Evolutionary conservation across 1,284 basidiomycete species (phyloP).

Genomic region (Ganoderma lingzhi): DNA sequence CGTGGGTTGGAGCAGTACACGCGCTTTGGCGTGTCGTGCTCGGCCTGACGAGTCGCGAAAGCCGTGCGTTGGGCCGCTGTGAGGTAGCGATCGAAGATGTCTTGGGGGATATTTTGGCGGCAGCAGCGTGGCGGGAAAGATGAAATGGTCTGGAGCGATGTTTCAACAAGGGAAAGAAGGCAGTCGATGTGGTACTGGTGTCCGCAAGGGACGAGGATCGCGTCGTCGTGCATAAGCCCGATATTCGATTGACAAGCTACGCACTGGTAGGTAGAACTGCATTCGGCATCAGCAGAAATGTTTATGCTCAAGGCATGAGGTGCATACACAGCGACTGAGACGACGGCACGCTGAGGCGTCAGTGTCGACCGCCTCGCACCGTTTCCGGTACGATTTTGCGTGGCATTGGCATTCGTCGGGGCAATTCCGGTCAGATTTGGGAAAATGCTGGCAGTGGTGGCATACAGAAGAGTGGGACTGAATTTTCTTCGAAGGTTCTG

Average conservation of each 20-base stretch:
- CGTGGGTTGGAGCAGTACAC: conserved; percentile 52
- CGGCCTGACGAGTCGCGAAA: conserved; percentile 43
- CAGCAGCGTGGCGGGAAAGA: conserved; percentile 58
- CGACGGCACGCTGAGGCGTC: conserved; percentile 9
- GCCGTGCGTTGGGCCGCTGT: conserved; percentile 33
- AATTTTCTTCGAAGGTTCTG: conserved; percentile 13
- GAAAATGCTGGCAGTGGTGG: conserved; percentile 6
- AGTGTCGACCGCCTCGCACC: background rate
- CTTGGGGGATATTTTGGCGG: conserved; percentile 43
- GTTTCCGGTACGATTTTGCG: conserved; percentile 4
- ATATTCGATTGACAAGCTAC: conserved; percentile 48
- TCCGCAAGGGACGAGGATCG: conserved; percentile 46
- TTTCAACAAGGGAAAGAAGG: conserved; percentile 47
- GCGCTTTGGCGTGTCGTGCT: conserved; percentile 48
- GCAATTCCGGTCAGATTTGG: conserved; percentile 6
- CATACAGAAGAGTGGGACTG: conserved; percentile 10
- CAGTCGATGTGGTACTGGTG: conserved; percentile 51
- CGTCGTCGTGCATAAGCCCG: conserved; percentile 32
- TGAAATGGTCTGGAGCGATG: conserved; percentile 48
- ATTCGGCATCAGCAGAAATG: background rate
- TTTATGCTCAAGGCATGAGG: background rate
- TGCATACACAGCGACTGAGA: conserved; percentile 17
- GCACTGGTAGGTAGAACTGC: conserved; percentile 37
- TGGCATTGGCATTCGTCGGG: background rate
- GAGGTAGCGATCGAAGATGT: conserved; percentile 41